These are phyloP conservation scores for Monosiga brevicollis DNA, from an alignment of 78 protist genomes.

Conservation along the genomic window DNA sequence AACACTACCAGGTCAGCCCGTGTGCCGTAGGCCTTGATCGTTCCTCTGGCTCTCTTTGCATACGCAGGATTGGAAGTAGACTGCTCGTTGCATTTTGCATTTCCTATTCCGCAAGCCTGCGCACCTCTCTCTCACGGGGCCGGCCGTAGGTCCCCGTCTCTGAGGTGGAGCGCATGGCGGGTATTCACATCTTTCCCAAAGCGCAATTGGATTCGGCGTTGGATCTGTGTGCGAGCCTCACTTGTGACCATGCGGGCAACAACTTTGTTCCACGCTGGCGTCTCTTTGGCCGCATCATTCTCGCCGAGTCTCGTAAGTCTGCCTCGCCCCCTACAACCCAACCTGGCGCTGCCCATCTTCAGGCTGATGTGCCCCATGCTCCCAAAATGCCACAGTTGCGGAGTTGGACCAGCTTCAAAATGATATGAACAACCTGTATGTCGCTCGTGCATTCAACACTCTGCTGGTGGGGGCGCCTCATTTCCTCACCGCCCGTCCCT, in stretches of 20 bases:
- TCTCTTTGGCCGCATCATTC: background rate
- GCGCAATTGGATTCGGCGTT: background rate
- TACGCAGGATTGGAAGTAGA: background rate
- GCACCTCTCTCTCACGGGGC: background rate
- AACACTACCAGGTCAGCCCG: background rate
- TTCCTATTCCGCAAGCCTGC: background rate
- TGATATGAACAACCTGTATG: no score
- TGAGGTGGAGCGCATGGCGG: background rate
- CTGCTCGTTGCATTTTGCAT: background rate
- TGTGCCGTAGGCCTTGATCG: no score
- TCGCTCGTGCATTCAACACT: no score
- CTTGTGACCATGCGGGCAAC: background rate
- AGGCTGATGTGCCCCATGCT: no score
- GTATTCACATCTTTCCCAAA: background rate
- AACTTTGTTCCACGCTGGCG: background rate
- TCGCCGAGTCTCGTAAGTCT: no score
- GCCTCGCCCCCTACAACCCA: no score
- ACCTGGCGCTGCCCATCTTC: no score
- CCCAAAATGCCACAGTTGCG: no score
- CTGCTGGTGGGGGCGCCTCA: no score
- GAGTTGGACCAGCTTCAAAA: no score
- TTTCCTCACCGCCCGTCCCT: no score
- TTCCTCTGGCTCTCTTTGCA: no score
- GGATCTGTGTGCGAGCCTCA: background rate
- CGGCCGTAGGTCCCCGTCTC: background rate